phyloP scores from a whole-genome alignment of 352 stramenopile genomes.

The Pythium utonaiense region DNA sequence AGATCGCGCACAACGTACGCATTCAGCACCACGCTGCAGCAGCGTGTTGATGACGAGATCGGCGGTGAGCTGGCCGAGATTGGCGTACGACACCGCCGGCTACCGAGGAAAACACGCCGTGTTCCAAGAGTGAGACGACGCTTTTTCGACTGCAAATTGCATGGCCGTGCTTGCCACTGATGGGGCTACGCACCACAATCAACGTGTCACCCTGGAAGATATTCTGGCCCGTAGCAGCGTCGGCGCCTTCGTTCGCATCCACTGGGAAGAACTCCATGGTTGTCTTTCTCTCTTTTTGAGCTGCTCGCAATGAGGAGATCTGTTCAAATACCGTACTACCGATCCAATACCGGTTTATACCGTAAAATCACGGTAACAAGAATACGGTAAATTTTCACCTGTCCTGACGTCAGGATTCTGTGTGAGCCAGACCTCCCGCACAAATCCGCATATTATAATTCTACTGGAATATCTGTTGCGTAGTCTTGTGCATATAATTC shows the following conservation, averaged over 20 bases:
- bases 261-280: conserved; percentile 50
- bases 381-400: too few relatives aligned
- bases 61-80: conserved; percentile 75
- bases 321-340: background rate
- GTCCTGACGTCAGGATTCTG: too few relatives aligned
- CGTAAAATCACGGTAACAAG: too few relatives aligned
- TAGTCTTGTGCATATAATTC: background rate
- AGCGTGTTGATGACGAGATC: conserved; percentile 77
- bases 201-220: conserved; percentile 55
- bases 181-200: conserved; percentile 38
- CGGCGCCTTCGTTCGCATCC: conserved; percentile 18
- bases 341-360: background rate
- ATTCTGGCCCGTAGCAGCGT: conserved; percentile 24
- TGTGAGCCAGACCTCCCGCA: too few relatives aligned
- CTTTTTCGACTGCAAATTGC: background rate
- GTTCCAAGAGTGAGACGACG: conserved; percentile 1
- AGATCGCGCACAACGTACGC: conserved; percentile 32
- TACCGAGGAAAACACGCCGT: conserved; percentile 17
- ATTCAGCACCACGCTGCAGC: conserved; percentile 39
- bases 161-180: background rate
- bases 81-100: conserved; percentile 77
- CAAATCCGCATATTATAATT: too few relatives aligned
- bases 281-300: background rate
- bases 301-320: background rate
- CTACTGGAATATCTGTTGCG: conserved; percentile 1